Evolutionary conservation across 1,284 basidiomycete species (phyloP).

Genomic region (Sporisorium iseilematis-ciliati): DNA sequence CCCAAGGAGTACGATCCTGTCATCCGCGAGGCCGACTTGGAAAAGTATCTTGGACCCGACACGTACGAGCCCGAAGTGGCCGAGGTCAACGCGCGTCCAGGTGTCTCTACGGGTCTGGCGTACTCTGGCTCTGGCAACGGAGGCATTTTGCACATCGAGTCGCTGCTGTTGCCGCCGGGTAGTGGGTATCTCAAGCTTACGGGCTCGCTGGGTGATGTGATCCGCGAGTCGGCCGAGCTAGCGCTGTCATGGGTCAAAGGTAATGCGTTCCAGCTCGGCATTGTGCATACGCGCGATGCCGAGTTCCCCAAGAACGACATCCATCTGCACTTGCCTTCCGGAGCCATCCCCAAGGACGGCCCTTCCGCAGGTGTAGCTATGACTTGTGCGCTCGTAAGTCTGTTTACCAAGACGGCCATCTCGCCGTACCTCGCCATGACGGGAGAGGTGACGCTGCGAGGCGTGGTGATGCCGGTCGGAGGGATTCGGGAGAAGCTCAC

Average conservation of each 20-base stretch:
- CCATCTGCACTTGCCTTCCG: slow-evolving; percentile 87
- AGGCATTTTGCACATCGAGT: slow-evolving; percentile 85
- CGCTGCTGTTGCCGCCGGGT: slow-evolving; percentile 78
- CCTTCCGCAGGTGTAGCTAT: slow-evolving; percentile 86
- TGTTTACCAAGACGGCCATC: slow-evolving; percentile 79
- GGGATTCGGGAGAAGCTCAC: slow-evolving; percentile 68
- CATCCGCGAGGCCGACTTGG: slow-evolving; percentile 81
- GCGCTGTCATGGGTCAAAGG: slow-evolving; percentile 78
- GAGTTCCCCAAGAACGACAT: slow-evolving; percentile 85
- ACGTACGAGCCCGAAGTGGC: slow-evolving; percentile 84
- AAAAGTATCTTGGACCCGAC: slow-evolving; percentile 84
- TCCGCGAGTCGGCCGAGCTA: slow-evolving; percentile 88
- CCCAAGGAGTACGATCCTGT: slow-evolving; percentile 75
- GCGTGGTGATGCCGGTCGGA: slow-evolving; percentile 66
- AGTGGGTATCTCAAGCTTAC: slow-evolving; percentile 80
- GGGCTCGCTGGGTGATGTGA: slow-evolving; percentile 78
- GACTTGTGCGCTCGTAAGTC: slow-evolving; percentile 84
- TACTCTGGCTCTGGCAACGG: slow-evolving; percentile 90
- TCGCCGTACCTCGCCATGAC: slow-evolving; percentile 67
- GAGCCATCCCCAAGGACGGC: slow-evolving; percentile 90
- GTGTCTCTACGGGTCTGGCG: slow-evolving; percentile 84
- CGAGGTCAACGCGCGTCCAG: slow-evolving; percentile 79
- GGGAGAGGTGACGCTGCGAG: slow-evolving; percentile 66
- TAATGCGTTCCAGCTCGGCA: slow-evolving; percentile 82
- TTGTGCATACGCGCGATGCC: slow-evolving; percentile 77